Conservation (phyloP, 106 monocot genomes). For the Ottelia alismoides region DNA sequence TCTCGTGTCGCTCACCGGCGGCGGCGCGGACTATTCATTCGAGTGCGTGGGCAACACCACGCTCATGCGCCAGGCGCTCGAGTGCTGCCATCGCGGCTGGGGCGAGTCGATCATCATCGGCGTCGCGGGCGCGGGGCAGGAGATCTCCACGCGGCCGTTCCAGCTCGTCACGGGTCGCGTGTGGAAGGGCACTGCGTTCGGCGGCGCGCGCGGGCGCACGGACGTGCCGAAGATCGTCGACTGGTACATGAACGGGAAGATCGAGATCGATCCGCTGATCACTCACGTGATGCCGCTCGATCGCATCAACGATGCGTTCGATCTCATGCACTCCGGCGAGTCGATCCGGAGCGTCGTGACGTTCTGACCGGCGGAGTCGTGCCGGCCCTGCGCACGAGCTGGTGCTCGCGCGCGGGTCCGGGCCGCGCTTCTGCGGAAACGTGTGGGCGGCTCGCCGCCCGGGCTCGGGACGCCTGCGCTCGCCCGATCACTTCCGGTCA, state of each 20-base stretch:
- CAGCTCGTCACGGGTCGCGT: constrained; percentile 6
- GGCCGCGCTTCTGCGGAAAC: too few species aligned
- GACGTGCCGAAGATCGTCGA: constrained; percentile 5
- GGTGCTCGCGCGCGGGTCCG: too few species aligned
- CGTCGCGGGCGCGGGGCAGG: constrained; percentile 2
- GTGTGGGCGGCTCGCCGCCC: too few species aligned
- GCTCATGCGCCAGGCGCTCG: constrained; percentile 3
- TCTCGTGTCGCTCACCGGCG: constrained; percentile 3
- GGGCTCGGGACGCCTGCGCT: too few species aligned
- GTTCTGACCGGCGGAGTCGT: too few species aligned
- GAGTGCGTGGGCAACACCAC: constrained; percentile 6
- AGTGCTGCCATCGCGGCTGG: constrained; percentile 12
- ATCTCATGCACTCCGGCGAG: constrained; percentile 3
- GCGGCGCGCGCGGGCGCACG: constrained; percentile 1
- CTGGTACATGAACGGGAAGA: constrained; percentile 9
- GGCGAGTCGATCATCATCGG: constrained; percentile 4
- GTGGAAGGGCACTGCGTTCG: constrained; percentile 9
- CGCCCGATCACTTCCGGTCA: too few species aligned
- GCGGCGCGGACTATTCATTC: constrained; percentile 7
- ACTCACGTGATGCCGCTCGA: constrained; percentile 1
- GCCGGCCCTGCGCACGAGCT: too few species aligned
- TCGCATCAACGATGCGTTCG: constrained; percentile 7
- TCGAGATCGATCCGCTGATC: constrained; percentile 6
- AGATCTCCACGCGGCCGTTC: too few species aligned
- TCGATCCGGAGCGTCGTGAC: constrained; percentile 7